These are phyloP conservation scores for Aeminium ludgeri DNA, from an alignment of 495 filamentous ascomycete species.

Conservation along the genomic window DNA sequence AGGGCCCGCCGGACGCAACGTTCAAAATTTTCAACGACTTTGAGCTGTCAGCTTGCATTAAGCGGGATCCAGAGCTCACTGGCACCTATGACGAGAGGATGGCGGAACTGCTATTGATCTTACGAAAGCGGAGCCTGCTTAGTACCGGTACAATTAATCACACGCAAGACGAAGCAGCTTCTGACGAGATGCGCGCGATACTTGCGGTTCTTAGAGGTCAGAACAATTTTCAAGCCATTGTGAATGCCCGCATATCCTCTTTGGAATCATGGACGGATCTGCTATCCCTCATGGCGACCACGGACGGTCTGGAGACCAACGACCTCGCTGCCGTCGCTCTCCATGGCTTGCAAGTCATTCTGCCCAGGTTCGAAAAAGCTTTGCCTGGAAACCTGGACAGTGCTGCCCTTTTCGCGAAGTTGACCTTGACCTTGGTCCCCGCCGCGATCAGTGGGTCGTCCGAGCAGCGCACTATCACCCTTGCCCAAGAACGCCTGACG, in stretches of 20 bases:
- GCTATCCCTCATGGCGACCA: conserved; percentile 57
- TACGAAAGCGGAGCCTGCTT: conserved; percentile 36
- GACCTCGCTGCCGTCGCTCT: conserved; percentile 58
- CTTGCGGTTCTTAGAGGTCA: conserved; percentile 35
- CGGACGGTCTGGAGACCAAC: conserved; percentile 52
- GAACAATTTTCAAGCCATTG: conserved; percentile 31
- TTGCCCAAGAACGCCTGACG: conserved; percentile 75
- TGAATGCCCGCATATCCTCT: conserved; percentile 37
- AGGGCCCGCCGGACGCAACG: conserved; percentile 32
- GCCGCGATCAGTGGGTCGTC: conserved; percentile 21
- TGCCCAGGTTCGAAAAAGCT: conserved; percentile 66
- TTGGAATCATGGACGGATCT: conserved; percentile 70
- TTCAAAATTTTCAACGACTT: conserved; percentile 42
- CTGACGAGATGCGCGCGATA: conserved; percentile 43
- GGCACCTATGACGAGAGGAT: conserved; percentile 40
- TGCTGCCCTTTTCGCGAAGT: conserved; percentile 54
- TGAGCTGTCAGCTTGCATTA: conserved; percentile 39
- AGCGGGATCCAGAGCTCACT: conserved; percentile 17
- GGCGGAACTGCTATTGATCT: conserved; percentile 44
- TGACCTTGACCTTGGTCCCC: conserved; percentile 60
- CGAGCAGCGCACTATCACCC: conserved; percentile 25
- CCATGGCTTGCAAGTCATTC: conserved; percentile 65
- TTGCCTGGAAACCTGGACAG: conserved; percentile 45
- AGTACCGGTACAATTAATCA: conserved; percentile 33
- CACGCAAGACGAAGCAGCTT: conserved; percentile 39